Base-by-base conservation (phyloP, 2,329 filamentous ascomycete species). In the Xylaria sp. region DNA sequence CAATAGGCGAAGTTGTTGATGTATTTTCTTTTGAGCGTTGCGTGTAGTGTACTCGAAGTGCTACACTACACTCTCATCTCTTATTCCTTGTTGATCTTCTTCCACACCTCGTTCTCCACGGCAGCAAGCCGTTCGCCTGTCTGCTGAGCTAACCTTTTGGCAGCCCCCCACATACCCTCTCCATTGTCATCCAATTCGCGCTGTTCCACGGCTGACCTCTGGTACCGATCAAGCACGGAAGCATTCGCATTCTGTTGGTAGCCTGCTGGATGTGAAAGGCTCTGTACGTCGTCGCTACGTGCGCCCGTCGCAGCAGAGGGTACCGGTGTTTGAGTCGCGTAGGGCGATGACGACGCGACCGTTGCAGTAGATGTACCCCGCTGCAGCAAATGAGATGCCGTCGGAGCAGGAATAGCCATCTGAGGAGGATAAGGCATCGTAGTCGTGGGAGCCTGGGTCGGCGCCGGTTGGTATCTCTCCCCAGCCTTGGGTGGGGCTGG, bases 61-160 rank as follows among this genome's bases (percentile, higher is more conserved):
- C 56, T 46, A 43, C 51, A 61, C 56, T 46, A 43, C 51, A 23
- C 23, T 36, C 36, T 58, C 43, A 46, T 23, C 75, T 62, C 23
- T 75, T 82, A 86, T 57, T 86, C 82, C 79, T 88, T 89, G 79
- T 88, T 90, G 76, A 90, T 88, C 75, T 84, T 85, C 79, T 85
- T 86, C 89, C 89, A 91, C 28, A 91, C 84, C 78, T 90, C 87
- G 60, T 81, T 82, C 81, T 91, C 89, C 15, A 87, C 88, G 15
- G 84, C 86, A 9, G 84, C 86, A 33, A 91, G 78, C 76, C 84
- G 87, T 69, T 85, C 85, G 60, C 88, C 88, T 7, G 88, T 88
- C 41, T 83, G 84, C 68, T 83, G 80, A 55, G 86, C 87, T 82
- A 86, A 85, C 77, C 87, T 89, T 82, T 86, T 88, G 12, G 87